Base-by-base conservation (phyloP, 169 alveolate species). In the Plasmodium chabaudi region DNA sequence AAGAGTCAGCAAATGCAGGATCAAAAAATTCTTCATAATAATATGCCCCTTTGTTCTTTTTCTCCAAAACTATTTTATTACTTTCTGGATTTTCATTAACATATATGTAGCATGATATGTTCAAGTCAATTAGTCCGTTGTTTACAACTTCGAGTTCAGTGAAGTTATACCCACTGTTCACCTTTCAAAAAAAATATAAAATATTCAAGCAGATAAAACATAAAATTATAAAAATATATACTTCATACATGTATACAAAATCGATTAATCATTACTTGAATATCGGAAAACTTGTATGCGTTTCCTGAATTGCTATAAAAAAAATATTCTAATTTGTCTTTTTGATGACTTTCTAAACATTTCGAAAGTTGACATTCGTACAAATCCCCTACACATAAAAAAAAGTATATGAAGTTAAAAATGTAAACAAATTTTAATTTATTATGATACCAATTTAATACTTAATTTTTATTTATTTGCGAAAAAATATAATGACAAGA, bases 121-220 rank as follows among this genome's bases (percentile, higher is more conserved):
- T 39, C 68, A 79, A 44, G 46, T 67, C 82, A 13, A 79, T 67
- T 61, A 79, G 25, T n/a, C 89, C 89, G 13, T 53, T 67, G 82
- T 79, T 79, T 44, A 56, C n/a, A 59, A 79, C 34, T 59, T 79
- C 89, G 5, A 79, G 9, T 39, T 79, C 89, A 12, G 59, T 25
- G 25, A 53, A 69, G 49, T n/a, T 79, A 60, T 79, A 79, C 15
- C 72, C 89, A 49, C 89, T 79, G 55, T 67, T 65, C 39, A 79
- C 63, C 89, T 79, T 42, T 34, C 53, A 79, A 34, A 44, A 23
- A 39, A 42, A 64, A 42, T 27, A 49, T n/a, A 44, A 42, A 17
- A 34, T 34, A 34, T 34, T 34, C 42, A 34, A 34, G 7, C 42
- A 34, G 10, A 39, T 53, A 53, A 19, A 46, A 6, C 12, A 27